phyloP scores from a whole-genome alignment of 345 rosid genomes.

The sweet orange (Citrus sinensis) region DNA sequence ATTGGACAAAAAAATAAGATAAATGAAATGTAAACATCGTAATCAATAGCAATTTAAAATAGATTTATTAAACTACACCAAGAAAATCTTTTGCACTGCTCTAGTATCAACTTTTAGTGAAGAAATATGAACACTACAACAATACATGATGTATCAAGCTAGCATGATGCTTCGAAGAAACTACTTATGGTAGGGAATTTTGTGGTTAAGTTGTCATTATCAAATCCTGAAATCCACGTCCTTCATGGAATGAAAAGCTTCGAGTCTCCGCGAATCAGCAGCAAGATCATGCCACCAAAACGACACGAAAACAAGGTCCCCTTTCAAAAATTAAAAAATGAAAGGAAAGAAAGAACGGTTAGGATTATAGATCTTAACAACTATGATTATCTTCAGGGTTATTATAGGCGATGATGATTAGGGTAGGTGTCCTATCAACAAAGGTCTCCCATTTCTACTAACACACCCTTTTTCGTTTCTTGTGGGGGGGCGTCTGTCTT shows the following conservation, averaged over 20 bases:
- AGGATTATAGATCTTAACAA: neutral
- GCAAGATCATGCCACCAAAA: neutral
- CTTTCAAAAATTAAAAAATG: neutral
- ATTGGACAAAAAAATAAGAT: neutral
- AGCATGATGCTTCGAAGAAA: constrained; percentile 3
- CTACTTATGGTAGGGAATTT: constrained; percentile 6
- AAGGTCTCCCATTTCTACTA: constrained; percentile 10
- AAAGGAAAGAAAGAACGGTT: neutral
- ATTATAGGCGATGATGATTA: constrained; percentile 22
- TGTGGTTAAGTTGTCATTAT: constrained; percentile 28
- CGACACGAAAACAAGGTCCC: constrained; percentile 1
- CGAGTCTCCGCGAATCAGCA: constrained; percentile 15
- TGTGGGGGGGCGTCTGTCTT: neutral
- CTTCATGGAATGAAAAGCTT: constrained; percentile 13
- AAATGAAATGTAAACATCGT: neutral
- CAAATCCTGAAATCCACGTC: constrained; percentile 31
- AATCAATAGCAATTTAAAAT: neutral
- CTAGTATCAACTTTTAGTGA: neutral
- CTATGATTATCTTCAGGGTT: constrained; percentile 28
- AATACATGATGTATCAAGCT: neutral
- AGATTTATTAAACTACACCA: neutral
- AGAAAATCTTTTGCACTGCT: neutral
- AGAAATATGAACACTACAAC: neutral
- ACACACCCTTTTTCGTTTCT: neutral
- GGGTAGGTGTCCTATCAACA: constrained; percentile 40